Base-by-base conservation (phyloP, 164 flowering plant species). In the Chimonanthus salicifolius region DNA sequence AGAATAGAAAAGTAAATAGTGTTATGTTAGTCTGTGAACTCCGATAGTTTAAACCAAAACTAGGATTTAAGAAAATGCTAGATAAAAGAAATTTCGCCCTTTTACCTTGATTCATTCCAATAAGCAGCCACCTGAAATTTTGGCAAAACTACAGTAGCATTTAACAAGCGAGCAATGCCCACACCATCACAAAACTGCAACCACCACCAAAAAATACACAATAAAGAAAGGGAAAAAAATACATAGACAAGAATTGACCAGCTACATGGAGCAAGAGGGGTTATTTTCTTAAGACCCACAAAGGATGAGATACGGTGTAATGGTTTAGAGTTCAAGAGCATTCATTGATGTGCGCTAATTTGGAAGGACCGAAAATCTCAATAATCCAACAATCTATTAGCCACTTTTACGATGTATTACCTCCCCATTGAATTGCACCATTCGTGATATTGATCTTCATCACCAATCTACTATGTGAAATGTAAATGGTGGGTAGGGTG, bases 21-120 rank as follows among this genome's bases (percentile, higher is more conserved):
- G 33, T 47, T 16, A 47, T 11, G 7, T 15, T 20, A 9, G 13
- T 4, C 16, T 54, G 16, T 10, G 5, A 54, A 3, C 60, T n/a
- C 43, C 73, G 45, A 44, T 46, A 58, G 5, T 8, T 3, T 15
- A 20, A 50, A 54, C 20, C 63, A 70, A 49, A 69, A 10, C 45
- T n/a, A 8, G 18, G 49, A 68, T 5, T 2, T 45, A 8, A 3
- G 10, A 49, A 49, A 8, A 18, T 8, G 13, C 16, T 13, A 18
- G 3, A 51, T 43, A 43, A 51, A 18, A 47, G 5, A 49, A 69
- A 67, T 15, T 49, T 7, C 71, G 54, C 21, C 49, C 48, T 1
- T 64, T 66, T 83, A 92, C 97, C 98, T 92, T n/a, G 98, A 89
- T 74, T 95, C 99, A 75, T 95, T 93, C 99, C 99, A 95, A 76